Base-by-base conservation (phyloP, 2,329 filamentous ascomycete genomes). In the Penicillium sp. region DNA sequence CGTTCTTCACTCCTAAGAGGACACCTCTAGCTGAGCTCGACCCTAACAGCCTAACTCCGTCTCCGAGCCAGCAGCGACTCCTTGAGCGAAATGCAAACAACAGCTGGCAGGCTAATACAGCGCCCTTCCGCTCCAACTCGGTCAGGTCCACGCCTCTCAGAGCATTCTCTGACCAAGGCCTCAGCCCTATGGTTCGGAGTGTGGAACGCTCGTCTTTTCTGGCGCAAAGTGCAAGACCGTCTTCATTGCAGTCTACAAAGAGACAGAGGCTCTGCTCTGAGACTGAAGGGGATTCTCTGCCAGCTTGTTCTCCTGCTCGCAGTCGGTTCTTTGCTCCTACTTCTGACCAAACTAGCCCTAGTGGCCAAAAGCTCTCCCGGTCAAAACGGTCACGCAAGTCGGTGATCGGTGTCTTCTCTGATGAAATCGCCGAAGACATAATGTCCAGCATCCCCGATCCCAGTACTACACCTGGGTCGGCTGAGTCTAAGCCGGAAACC, bases 11-110 rank as follows among this genome's bases (percentile, higher is more conserved):
- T 51, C 72, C 79, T 7, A 80, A 76, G 59, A 77, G 83, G 3
- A 77, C 73, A 31, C 83, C 83, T 10, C 71, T 87, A 49, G 81
- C 79, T 19, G 83, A 87, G 62, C 69, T 87, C 21, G 81, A 85
- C 62, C 79, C 81, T 0, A 87, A 87, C 61, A 77, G 72, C 53
- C 81, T 87, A 61, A 82, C 79, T 1, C 80, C 79, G 21, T 84
- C 83, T 8, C 81, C 81, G 19, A 83, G 76, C 57, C 83, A 85
- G 60, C 79, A 81, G 62, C 72, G 73, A 24, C 64, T 83, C 10
- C 66, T 85, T 22, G 71, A 78, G 52, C 70, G 75, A 37, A 77
- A 82, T 61, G 69, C 70, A 43, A 73, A 69, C 37, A 71, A 63
- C 21, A 75, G 77, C 12, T 84, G 81, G 81, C 71, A 73, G 43